Evolutionary conservation across 2,329 filamentous ascomycete genomes (phyloP).

Genomic region (Alternaria triticimaculans): DNA sequence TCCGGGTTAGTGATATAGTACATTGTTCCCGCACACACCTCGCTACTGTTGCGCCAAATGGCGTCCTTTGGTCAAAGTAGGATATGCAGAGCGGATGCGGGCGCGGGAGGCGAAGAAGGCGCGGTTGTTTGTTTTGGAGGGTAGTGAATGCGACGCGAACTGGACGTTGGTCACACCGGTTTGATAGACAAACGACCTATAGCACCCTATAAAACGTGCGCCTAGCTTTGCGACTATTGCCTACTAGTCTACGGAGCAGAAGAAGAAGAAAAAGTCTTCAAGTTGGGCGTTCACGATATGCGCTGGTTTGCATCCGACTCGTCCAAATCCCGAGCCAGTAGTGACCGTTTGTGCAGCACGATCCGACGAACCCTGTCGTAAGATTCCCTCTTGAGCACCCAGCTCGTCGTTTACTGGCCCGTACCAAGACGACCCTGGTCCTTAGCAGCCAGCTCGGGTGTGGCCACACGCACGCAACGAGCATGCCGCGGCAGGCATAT

Average conservation of each 20-base stretch:
- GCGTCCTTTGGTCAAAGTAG: background rate
- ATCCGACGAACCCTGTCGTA: background rate
- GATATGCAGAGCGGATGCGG: constrained; percentile 5
- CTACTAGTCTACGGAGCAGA: constrained; percentile 4
- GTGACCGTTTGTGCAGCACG: constrained; percentile 1
- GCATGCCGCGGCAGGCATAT: constrained; percentile 2
- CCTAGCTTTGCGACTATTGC: background rate
- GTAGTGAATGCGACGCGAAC: background rate
- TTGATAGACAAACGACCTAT: background rate
- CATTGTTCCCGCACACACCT: constrained; percentile 23
- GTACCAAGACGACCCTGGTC: background rate
- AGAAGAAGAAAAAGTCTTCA: background rate
- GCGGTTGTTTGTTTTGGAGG: background rate
- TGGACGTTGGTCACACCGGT: too few relatives aligned
- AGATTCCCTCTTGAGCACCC: background rate
- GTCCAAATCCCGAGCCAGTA: constrained; percentile 1
- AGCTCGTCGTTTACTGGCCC: background rate
- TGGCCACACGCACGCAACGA: constrained; percentile 1
- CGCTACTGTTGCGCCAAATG: constrained; percentile 7
- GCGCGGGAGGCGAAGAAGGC: background rate
- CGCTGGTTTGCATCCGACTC: constrained; percentile 13
- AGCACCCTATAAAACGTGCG: background rate
- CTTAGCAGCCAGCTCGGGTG: background rate
- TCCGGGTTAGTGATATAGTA: constrained; percentile 21
- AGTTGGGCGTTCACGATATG: background rate